phyloP scores from a whole-genome alignment of 306 rosid species.

The Cicer cuneatum region DNA sequence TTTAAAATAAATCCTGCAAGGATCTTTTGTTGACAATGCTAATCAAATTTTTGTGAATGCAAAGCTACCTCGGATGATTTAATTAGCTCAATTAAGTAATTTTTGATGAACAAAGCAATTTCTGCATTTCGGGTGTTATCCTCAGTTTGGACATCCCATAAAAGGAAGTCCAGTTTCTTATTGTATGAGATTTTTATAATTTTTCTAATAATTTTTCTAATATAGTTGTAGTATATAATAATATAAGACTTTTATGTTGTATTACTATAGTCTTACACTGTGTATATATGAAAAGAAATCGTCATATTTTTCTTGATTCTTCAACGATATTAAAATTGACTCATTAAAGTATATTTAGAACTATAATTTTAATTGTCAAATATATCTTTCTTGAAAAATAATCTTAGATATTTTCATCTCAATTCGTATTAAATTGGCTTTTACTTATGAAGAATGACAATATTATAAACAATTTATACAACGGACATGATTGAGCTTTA shows the following conservation, averaged over 20 bases:
- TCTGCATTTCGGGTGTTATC: background rate
- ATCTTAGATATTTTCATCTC: background rate
- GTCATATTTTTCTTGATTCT: no score
- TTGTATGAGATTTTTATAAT: no score
- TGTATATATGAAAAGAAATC: no score
- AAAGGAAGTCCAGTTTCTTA: no score
- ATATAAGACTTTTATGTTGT: no score
- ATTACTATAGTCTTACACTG: no score
- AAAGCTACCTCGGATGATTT: background rate
- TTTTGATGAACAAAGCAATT: background rate
- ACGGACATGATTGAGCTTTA: background rate
- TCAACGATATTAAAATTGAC: background rate
- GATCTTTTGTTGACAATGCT: background rate
- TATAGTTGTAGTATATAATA: no score
- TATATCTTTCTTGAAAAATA: background rate
- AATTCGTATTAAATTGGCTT: background rate
- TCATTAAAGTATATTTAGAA: background rate
- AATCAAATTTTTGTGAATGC: background rate
- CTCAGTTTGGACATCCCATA: no score
- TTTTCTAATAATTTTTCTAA: no score
- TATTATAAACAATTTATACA: background rate
- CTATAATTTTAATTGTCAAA: background rate
- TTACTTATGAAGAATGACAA: background rate
- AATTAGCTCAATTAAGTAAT: background rate
- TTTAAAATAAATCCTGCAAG: background rate